phyloP scores from a whole-genome alignment of 2,329 filamentous ascomycete genomes.

The Colletotrichum orbiculare region DNA sequence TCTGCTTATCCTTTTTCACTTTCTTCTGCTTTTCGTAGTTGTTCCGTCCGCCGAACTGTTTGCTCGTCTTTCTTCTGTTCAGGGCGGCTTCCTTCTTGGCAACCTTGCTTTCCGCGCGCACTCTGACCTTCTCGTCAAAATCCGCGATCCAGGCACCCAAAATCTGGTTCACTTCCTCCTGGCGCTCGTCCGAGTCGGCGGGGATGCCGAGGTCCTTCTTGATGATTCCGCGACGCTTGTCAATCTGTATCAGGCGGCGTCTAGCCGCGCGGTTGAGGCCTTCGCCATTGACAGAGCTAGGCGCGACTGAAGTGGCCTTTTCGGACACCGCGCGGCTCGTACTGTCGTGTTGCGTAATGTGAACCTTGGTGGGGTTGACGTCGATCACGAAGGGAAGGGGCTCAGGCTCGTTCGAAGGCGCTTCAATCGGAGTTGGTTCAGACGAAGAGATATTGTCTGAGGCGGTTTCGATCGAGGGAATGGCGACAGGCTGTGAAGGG shows the following conservation, averaged over 20 bases:
- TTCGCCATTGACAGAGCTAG: constrained; percentile 28
- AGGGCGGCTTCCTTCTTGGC: constrained; percentile 11
- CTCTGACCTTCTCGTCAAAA: constrained; percentile 25
- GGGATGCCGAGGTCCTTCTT: constrained; percentile 29
- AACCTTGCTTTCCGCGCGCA: constrained; percentile 27
- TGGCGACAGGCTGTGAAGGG: no score
- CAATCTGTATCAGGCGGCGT: constrained; percentile 32
- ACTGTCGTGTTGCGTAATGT: neutral
- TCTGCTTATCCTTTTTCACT: constrained; percentile 35
- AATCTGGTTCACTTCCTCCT: constrained; percentile 27
- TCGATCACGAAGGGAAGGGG: constrained; percentile 26
- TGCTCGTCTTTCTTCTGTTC: constrained; percentile 28
- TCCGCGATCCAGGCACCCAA: constrained; percentile 25
- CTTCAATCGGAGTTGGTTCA: no score
- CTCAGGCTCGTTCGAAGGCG: constrained; percentile 10
- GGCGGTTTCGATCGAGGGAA: no score
- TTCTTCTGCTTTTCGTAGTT: constrained; percentile 29
- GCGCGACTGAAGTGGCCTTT: constrained; percentile 22
- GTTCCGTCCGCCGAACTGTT: constrained; percentile 29
- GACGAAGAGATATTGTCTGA: no score
- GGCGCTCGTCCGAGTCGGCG: constrained; percentile 29
- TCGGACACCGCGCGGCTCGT: constrained; percentile 12
- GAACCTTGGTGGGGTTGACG: constrained; percentile 21
- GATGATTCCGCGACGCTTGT: constrained; percentile 23
- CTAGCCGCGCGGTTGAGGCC: constrained; percentile 36